Base-by-base conservation (phyloP, 345 rosid genomes). In the Citrus sp. region DNA sequence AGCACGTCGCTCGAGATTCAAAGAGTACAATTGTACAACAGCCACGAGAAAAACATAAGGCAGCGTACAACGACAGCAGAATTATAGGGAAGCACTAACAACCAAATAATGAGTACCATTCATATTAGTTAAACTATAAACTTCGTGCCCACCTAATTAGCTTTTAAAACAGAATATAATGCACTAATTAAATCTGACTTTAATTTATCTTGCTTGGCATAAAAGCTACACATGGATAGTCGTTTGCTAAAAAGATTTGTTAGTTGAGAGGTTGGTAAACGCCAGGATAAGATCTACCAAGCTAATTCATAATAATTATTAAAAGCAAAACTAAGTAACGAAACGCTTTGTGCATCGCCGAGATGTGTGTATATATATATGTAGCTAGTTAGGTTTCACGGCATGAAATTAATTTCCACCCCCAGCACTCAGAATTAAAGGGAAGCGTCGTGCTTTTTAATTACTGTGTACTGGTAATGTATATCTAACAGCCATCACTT, bases 201-300 rank as follows among this genome's bases (percentile, higher is more conserved):
- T 54, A 54, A 5, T 54, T 54, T 51, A 51, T 1, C 18, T 72
- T 46, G 58, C 24, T 72, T 54, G 28, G 55, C 32, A 59, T 24
- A 16, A 37, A 73, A 73, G 37, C 67, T 59, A 62, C 35, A 28
- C 6, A 27, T 27, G 28, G 19, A 32, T 7, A 9, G 70, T 63
- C 67, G 67, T 7, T 3, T 3, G 30, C 65, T 22, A 55, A 35
- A 5, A 55, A 37, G 67, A 73, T 73, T 60, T 38, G 67, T 24
- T 73, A 73, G 77, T 59, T 73, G 67, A 37, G 77, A 38, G 37
- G 67, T 73, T 5, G 77, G 67, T 35, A 3, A 10, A 2, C 46
- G 46, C 46, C 10, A 34, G 10, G 65, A 71, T 34, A 13, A 25
- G 42, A 42, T 5, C 46, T 1, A 13, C 14, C 2, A 59, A 12